Conservation (phyloP, 129 eudicot species). For the carrot (Daucus carota) region DNA sequence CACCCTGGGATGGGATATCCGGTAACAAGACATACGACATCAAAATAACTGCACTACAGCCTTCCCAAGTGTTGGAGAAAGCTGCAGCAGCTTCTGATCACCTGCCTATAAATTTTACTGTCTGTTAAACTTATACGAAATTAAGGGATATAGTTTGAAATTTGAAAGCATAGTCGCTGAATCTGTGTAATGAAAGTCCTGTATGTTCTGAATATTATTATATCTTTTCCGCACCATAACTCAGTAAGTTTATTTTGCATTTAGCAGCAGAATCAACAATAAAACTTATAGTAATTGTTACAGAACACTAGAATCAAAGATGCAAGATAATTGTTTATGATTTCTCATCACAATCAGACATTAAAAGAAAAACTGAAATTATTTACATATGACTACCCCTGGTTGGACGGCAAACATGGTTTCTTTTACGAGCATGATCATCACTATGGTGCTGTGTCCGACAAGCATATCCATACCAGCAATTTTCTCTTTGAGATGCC, state of each 20-base stretch:
- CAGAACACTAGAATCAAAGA: background rate
- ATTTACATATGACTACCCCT: slow-evolving; percentile 38
- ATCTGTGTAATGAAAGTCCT: background rate
- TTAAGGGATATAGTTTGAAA: background rate
- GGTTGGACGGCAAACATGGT: slow-evolving; percentile 91
- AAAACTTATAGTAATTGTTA: background rate
- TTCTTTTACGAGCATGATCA: slow-evolving; percentile 84
- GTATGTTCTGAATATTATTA: background rate
- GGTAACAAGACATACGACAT: background rate
- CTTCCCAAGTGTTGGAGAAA: background rate
- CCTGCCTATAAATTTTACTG: too few species aligned
- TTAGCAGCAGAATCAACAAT: background rate
- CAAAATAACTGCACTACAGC: background rate
- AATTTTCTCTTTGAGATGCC: slow-evolving; percentile 56
- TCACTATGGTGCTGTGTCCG: slow-evolving; percentile 75
- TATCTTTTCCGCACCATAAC: background rate
- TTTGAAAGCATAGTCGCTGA: background rate
- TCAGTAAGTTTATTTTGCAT: background rate
- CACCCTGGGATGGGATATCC: background rate
- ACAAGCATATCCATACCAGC: slow-evolving; percentile 92
- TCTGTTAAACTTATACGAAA: too few species aligned
- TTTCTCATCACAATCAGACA: background rate
- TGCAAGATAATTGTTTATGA: too few species aligned
- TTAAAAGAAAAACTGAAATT: background rate
- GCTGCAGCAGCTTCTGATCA: background rate